Evolutionary conservation across 1,139 yeast species (phyloP).

Genomic region (Arxiozyma heterogenica): DNA sequence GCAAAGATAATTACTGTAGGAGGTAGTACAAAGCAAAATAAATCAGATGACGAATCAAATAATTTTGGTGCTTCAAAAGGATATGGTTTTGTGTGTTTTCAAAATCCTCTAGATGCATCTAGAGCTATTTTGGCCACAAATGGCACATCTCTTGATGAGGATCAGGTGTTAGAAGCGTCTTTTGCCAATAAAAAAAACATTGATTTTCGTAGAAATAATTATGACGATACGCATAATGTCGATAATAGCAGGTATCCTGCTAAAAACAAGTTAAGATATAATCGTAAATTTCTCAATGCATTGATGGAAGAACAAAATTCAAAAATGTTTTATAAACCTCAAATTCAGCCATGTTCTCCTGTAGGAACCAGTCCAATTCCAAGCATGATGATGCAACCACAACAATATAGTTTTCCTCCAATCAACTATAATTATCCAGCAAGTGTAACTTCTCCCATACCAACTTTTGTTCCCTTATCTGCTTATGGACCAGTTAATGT

Average conservation of each 20-base stretch:
- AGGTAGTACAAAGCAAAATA: conserved; percentile 18
- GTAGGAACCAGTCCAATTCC: neutral
- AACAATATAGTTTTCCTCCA: neutral
- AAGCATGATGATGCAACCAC: neutral
- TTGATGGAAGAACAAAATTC: conserved; percentile 9
- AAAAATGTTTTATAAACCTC: neutral
- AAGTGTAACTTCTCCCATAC: neutral
- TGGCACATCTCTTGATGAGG: conserved; percentile 23
- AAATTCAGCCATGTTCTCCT: neutral
- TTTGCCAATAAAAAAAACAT: conserved; percentile 25
- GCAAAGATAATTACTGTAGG: conserved; percentile 42
- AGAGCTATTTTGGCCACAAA: conserved; percentile 39
- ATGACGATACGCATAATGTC: neutral
- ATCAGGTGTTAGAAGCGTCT: conserved; percentile 23
- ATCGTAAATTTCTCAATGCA: conserved; percentile 12
- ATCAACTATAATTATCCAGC: neutral
- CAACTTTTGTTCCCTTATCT: conserved; percentile 2
- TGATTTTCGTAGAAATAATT: neutral
- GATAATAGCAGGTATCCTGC: neutral
- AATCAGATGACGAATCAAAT: neutral
- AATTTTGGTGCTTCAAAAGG: conserved; percentile 34
- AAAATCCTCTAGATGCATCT: conserved; percentile 39
- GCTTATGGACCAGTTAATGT: conserved; percentile 2
- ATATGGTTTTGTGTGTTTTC: conserved; percentile 45
- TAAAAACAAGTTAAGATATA: conserved; percentile 5